A percentile compares a stretch with the other conserved stretches of the same genome.
Evolutionary conservation across 768 basidiomycete species (phyloP).

Genomic region (Pleurotus citrinopileatus): DNA sequence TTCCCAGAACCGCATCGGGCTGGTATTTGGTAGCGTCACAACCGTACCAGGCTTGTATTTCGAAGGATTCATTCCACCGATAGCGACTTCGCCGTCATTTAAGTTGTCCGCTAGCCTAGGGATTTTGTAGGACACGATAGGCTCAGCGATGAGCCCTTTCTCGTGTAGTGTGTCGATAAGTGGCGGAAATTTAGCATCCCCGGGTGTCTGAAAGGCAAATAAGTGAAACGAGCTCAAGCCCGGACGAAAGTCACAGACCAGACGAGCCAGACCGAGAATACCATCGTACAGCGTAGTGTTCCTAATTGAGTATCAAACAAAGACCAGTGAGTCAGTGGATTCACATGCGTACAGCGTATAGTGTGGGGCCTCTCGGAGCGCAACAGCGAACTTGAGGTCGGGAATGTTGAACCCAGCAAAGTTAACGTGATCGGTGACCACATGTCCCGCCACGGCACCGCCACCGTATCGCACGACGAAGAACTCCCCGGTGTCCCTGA

Average conservation of each 20-base stretch:
- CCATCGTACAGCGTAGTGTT: slow-evolving; percentile 49
- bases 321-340: slow-evolving; percentile 54
- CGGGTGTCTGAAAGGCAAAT: slow-evolving; percentile 45
- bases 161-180: slow-evolving; percentile 56
- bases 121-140: slow-evolving; percentile 67
- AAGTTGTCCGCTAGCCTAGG: slow-evolving; percentile 53
- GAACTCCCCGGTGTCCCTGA: slow-evolving; percentile 46
- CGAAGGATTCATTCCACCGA: slow-evolving; percentile 52
- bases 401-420: slow-evolving; percentile 60
- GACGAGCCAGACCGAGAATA: slow-evolving; percentile 44
- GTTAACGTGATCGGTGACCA: slow-evolving; percentile 59
- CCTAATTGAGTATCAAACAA: slow-evolving; percentile 21
- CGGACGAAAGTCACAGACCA: slow-evolving; percentile 12
- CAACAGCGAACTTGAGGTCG: slow-evolving; percentile 67
- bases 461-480: slow-evolving; percentile 71
- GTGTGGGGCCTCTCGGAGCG: slow-evolving; percentile 54
- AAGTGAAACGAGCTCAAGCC: background rate
- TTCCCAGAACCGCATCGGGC: slow-evolving; percentile 63
- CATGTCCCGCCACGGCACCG: slow-evolving; percentile 61
- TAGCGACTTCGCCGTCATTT: slow-evolving; percentile 61
- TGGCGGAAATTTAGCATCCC: slow-evolving; percentile 51
- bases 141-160: slow-evolving; percentile 44
- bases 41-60: slow-evolving; percentile 50
- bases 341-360: slow-evolving; percentile 47
- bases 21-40: slow-evolving; percentile 48